Evolutionary conservation across 495 filamentous ascomycete species (phyloP).

Genomic region (Chlorociboria aeruginascens): DNA sequence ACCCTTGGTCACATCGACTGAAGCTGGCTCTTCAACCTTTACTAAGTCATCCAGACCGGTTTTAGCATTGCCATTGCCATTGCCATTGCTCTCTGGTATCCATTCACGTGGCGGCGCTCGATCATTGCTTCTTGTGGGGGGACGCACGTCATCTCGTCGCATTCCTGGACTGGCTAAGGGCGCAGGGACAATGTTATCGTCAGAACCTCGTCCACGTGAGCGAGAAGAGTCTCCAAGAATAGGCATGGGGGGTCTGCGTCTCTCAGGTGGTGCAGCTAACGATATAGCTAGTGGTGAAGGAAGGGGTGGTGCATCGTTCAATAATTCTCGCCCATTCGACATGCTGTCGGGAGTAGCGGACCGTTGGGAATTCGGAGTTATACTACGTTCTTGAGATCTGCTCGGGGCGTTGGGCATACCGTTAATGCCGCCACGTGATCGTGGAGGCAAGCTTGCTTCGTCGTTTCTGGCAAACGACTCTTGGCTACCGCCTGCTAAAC

Average conservation of each 20-base stretch:
- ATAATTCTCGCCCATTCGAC: conserved; percentile 15
- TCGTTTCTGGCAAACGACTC: conserved; percentile 42
- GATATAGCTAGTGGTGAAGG: conserved; percentile 16
- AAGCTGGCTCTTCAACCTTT: background rate
- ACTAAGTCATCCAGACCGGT: background rate
- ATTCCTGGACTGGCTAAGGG: conserved; percentile 38
- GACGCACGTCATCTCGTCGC: conserved; percentile 30
- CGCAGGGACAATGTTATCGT: conserved; percentile 35
- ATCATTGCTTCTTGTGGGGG: conserved; percentile 34
- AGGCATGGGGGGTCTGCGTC: conserved; percentile 42
- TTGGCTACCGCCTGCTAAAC: conserved; percentile 37
- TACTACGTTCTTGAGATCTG: conserved; percentile 22
- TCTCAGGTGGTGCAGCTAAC: conserved; percentile 34
- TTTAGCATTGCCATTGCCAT: background rate
- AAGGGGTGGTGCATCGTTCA: conserved; percentile 23
- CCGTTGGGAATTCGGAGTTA: conserved; percentile 15
- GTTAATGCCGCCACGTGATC: conserved; percentile 33
- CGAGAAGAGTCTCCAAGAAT: conserved; percentile 16
- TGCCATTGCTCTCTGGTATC: background rate
- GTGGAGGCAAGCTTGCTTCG: conserved; percentile 35
- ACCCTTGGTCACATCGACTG: background rate
- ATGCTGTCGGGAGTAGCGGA: conserved; percentile 13
- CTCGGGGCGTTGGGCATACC: conserved; percentile 23
- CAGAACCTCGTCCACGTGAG: conserved; percentile 4
- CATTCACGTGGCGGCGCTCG: conserved; percentile 11